Base-by-base conservation (phyloP, 768 basidiomycete species). In the Pleurotus salmoneostramineus region DNA sequence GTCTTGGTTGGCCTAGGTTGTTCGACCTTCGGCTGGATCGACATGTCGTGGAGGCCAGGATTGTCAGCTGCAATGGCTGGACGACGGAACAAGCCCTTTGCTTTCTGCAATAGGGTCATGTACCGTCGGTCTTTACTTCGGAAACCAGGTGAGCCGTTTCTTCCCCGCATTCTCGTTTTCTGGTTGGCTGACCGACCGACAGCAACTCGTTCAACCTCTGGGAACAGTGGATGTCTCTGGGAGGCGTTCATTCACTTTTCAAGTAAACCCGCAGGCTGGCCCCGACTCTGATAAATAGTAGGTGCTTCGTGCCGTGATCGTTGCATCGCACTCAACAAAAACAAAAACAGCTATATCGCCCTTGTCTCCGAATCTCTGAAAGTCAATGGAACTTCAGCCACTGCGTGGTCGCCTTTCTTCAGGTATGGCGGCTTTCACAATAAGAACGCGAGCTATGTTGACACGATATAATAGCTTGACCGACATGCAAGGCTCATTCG, bases 161-260 rank as follows among this genome's bases (percentile, higher is more conserved):
- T 27, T 46, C 34, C 48, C 6, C 45, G 55, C 48, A 12, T 37
- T 15, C 17, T 47, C 31, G 36, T 43, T 35, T 47, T 50, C 21
- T 44, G 32, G 40, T 46, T n/a, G 31, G 27, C 34, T 36, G 37
- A 49, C 58, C 56, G 36, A 34, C 42, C 44, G 27, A 5, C 56
- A 89, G 86, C 62, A 73, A 72, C 74, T 88, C 12, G 80, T 80
- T 1, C 88, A 90, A 65, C 72, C 75, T 35, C 76, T 89, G 21
- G 58, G 69, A 3, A 78, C 85, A 0, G 77, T 85, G 4, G 76
- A 89, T 62, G 84, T 88, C 36, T 71, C 81, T 5, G 60, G 57
- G 31, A 58, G 65, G 8, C 72, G 69, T 40, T 82, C 85, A 0
- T 64, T 87, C 14, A 69, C 73, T 2, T 89, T 89, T 65, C 85